These are phyloP conservation scores for Cordyceps tenuipes DNA, from an alignment of 2,329 filamentous ascomycete genomes.

Conservation along the genomic window DNA sequence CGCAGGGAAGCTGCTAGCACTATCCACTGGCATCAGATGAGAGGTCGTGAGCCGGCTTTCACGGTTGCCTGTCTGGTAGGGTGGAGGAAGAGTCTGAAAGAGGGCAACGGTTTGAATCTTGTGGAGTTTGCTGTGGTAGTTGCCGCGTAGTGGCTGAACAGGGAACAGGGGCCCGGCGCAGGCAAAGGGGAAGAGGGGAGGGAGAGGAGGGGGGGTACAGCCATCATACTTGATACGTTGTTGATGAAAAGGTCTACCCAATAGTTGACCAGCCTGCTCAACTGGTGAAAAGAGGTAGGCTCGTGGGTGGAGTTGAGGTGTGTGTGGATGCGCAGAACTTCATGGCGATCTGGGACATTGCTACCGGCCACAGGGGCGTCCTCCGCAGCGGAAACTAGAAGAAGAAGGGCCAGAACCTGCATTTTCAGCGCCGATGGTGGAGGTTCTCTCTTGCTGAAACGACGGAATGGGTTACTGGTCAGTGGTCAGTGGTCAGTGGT, in stretches of 20 bases:
- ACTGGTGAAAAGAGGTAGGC: background rate
- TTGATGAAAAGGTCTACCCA: no score
- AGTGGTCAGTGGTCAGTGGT: no score
- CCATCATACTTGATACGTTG: no score
- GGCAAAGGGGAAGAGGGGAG: background rate
- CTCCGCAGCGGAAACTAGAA: background rate
- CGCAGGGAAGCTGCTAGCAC: background rate
- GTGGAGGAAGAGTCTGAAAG: background rate
- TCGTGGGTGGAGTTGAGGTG: background rate
- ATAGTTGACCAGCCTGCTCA: no score
- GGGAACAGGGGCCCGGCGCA: background rate
- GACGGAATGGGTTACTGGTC: no score
- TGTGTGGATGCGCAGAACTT: slow-evolving; percentile 3
- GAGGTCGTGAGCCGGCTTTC: no score
- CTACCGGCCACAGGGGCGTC: slow-evolving; percentile 2
- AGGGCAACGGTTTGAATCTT: slow-evolving; percentile 10
- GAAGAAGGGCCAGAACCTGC: background rate
- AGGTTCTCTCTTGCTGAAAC: background rate
- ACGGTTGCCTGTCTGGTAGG: background rate
- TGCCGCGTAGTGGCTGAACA: slow-evolving; percentile 8
- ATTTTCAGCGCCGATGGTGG: background rate
- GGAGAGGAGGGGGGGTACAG: no score
- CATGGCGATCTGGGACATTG: slow-evolving; percentile 12
- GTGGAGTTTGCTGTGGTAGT: background rate
- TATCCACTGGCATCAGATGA: background rate